phyloP scores from a whole-genome alignment of 768 basidiomycete genomes.

The Termitomyces titanicus region DNA sequence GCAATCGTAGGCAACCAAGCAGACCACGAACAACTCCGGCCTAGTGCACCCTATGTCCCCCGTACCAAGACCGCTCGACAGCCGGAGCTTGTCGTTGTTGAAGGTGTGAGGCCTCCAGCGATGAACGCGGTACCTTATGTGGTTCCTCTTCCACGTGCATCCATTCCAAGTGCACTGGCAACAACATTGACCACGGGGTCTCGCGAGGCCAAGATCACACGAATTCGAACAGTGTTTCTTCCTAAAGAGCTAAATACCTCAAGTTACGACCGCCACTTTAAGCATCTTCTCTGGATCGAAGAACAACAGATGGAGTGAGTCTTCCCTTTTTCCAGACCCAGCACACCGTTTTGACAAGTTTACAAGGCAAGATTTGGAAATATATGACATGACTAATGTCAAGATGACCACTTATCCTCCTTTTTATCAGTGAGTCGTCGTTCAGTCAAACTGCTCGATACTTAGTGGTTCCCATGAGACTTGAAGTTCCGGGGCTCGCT shows the following conservation, averaged over 20 bases:
- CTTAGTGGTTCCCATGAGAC: slow-evolving; percentile 18
- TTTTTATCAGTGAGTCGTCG: slow-evolving; percentile 34
- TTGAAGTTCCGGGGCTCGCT: slow-evolving; percentile 47
- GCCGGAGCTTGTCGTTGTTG: slow-evolving; percentile 31
- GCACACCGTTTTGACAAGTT: background rate
- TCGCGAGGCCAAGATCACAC: slow-evolving; percentile 22
- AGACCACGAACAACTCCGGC: slow-evolving; percentile 43
- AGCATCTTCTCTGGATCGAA: slow-evolving; percentile 46
- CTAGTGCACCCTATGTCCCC: slow-evolving; percentile 44
- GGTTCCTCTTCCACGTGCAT: slow-evolving; percentile 31
- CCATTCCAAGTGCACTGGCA: slow-evolving; percentile 34
- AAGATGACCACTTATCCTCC: slow-evolving; percentile 24
- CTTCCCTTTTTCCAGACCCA: background rate
- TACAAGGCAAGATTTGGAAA: slow-evolving; percentile 34
- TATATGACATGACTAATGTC: slow-evolving; percentile 33
- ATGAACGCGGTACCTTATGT: slow-evolving; percentile 40
- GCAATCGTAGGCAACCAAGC: slow-evolving; percentile 43
- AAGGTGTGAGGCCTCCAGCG: slow-evolving; percentile 40
- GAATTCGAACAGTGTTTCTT: slow-evolving; percentile 33
- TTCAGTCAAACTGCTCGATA: background rate
- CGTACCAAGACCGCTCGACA: slow-evolving; percentile 22
- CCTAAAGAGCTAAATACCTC: slow-evolving; percentile 33
- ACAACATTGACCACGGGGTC: slow-evolving; percentile 27
- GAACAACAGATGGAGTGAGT: slow-evolving; percentile 26
- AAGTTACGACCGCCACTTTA: slow-evolving; percentile 45